Base-by-base conservation (phyloP, 805 yeast species). In the Saturnispora quitensis region DNA sequence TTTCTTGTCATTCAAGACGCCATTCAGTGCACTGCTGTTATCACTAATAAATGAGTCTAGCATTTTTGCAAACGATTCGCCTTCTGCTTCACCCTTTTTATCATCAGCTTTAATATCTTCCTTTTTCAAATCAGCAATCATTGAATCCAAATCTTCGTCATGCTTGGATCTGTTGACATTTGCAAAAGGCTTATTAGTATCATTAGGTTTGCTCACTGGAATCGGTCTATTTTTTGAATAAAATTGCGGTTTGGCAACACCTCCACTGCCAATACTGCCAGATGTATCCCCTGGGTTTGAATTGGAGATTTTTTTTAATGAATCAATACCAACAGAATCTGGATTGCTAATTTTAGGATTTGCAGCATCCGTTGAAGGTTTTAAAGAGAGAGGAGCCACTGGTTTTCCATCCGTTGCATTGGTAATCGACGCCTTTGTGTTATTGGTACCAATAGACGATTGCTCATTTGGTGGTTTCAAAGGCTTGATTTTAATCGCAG, bases 11-110 rank as follows among this genome's bases (percentile, higher is more conserved):
- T 25, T 28, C 18, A 33, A 33, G n/a, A 38, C 45, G n/a, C 28
- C 50, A 40, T 48, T 45, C 34, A 50, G 34, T 31, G 40, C 52
- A 42, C 42, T 50, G n/a, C 35, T 27, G n/a, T 50, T 50, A n/a
- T 50, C 52, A 22, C 49, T 45, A 18, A 50, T 50, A 40, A 50
- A 50, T 9, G 48, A 50, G 33, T 50, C 52, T 33, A 50, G 17
- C 48, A 50, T 50, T 27, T 50, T 13, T 15, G 45, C 42, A 27
- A 50, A 45, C 10, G 45, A 47, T 35, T 45, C 48, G 4, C 38
- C 28, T 17, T 22, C 51, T 18, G 12, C 36, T n/a, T 33, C 48
- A 4, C 38, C 45, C n/a, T 50, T 38, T 15, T 35, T 35, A 3
- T 15, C 17, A 35, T 15, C 17, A 15, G 40, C 20, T 17, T 35